Base-by-base conservation (phyloP, 1,284 basidiomycete species). In the Phylloporus sp. region DNA sequence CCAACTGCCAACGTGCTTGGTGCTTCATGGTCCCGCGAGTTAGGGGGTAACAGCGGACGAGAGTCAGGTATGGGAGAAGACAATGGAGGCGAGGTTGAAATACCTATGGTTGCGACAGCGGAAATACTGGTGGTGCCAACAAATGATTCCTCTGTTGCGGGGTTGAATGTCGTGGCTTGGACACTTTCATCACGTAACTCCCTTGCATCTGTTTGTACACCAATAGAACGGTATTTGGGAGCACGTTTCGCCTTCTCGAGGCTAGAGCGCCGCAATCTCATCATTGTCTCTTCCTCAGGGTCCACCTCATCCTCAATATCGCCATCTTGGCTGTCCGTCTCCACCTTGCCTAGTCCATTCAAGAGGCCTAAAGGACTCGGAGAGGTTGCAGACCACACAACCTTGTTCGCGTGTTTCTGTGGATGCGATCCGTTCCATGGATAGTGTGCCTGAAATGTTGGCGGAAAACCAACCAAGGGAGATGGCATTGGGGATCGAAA, bases 391-490 rank as follows among this genome's bases (percentile, higher is more conserved):
- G 89, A 86, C 55, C 85, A 84, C 23, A 84, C 87, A 41, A 94
- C 82, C 65, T 85, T 85, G 12, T 87, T 85, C 1, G 92, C 91
- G 78, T 96, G 95, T 67, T 85, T 87, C 70, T 91, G 88, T 66
- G 95, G 95, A 67, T 89, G 90, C 4, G 93, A 91, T 52, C 80
- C 83, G 74, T 97, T 96, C 94, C 94, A 95, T 2, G 91, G 93
- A 80, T 97, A 95, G 12, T 85, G 82, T 79, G 91, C 94, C 8
- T 84, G 83, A 56, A 93, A 82, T 63, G 88, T 85, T 10, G 83
- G 77, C 45, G 89, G 89, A 67, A 90, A 82, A 25, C 85, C 88
- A 61, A 53, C 78, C 74, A 56, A 80, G 74, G 61, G 81, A 11
- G 77, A 78, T 32, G 77, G 79, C 65, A 80, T 71, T 15, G 78